Base-by-base conservation (phyloP, 306 rosid genomes). In the Dicorynia guianensis region DNA sequence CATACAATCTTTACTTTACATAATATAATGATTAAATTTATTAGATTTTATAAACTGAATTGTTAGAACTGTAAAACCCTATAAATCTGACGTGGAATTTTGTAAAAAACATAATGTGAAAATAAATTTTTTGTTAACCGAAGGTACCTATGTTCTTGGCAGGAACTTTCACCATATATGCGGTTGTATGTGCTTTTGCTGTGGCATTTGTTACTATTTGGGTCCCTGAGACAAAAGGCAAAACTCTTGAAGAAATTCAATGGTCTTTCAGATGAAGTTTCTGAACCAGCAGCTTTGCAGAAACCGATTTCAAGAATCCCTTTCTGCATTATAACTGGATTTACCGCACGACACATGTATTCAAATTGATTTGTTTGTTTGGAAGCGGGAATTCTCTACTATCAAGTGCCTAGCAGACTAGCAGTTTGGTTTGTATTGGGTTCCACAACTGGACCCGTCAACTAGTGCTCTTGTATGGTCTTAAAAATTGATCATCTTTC, bases 211-310 rank as follows among this genome's bases (percentile, higher is more conserved):
- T 95, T 50, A 8, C 77, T 58, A 72, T 89, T 75, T 92, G 89
- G 89, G 99, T 95, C 34, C 99, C 97, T 20, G 99, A 95, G 84
- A 95, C 99, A 11, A 95, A 95, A 74, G 99, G 97, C 9, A 90
- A 85, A 87, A 75, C 93, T 44, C 90, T 95, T 35, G 99, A 95
- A 90, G 97, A 95, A 86, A 95, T 95, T 50, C 98, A 95, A 63
- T 72, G 5, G 69, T 89, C 89, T 78, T 95, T 95, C 88, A 90
- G 93, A 95, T 92, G 85, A 90, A 74, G 54, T 54, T 83, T 84
- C 62, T 25, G 63, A 60, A 56, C 50, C 1, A 5, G 79, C 64
- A 43, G 13, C 48, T 77, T 59, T 60, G 76, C 48, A 69, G 80
- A 65, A 53, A 60, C 43, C 65, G 62, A 40, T 76, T 64, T 70